Evolutionary conservation across 2,329 filamentous ascomycete species (phyloP).

Genomic region (Bertia moriformis): DNA sequence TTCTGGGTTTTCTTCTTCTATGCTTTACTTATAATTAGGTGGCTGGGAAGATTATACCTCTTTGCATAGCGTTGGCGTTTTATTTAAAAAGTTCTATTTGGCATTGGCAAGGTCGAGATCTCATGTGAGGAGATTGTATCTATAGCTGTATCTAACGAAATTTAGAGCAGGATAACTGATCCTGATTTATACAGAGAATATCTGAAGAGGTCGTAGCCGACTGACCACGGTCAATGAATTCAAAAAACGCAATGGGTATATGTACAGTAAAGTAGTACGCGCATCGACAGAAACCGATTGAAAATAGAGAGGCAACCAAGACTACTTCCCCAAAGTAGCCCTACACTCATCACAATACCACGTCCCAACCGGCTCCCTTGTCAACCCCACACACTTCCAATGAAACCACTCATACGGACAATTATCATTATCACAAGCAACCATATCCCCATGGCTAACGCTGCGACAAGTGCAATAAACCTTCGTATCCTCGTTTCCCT

Average conservation of each 20-base stretch:
- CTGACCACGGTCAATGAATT: too few relatives aligned
- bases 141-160: too few relatives aligned
- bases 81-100: slow-evolving; percentile 4
- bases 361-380: slow-evolving; percentile 39
- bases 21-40: too few relatives aligned
- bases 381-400: slow-evolving; percentile 46
- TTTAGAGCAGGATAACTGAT: too few relatives aligned
- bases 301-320: not conserved
- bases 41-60: slow-evolving; percentile 1
- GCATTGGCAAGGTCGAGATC: slow-evolving; percentile 2
- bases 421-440: slow-evolving; percentile 50
- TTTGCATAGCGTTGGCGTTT: slow-evolving; percentile 23
- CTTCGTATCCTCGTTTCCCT: slow-evolving; percentile 39
- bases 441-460: slow-evolving; percentile 53
- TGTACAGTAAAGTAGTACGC: not conserved
- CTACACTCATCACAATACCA: slow-evolving; percentile 41
- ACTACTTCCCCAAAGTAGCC: not conserved
- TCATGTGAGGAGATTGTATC: too few relatives aligned
- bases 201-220: too few relatives aligned
- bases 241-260: not conserved
- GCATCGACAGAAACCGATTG: not conserved
- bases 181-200: too few relatives aligned
- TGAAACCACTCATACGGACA: slow-evolving; percentile 57
- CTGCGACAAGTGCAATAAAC: slow-evolving; percentile 53
- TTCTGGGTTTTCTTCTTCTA: too few relatives aligned